Conservation (phyloP, 139 green algal species). For the Chlamydomonas incerta region DNA sequence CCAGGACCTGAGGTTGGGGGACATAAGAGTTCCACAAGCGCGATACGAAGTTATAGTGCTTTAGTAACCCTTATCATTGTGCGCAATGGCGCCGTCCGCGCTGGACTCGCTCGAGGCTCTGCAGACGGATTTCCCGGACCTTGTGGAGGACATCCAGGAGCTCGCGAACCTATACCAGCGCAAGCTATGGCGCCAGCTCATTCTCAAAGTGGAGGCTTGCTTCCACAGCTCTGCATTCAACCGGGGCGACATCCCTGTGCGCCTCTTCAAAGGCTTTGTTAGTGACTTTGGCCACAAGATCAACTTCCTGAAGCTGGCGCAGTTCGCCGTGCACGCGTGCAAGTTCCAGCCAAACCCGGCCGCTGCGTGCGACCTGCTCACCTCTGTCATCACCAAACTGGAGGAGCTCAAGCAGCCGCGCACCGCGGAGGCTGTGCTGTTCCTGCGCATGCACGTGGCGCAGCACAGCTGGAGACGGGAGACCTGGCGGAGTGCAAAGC, state of each 20-base stretch:
- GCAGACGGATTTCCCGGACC: conserved; percentile 61
- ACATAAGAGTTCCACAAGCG: too few relatives aligned
- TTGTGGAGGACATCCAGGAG: conserved; percentile 66
- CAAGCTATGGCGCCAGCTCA: conserved; percentile 99
- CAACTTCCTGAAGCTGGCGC: conserved; percentile 93
- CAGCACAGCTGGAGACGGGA: conserved; percentile 77
- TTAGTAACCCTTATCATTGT: not conserved
- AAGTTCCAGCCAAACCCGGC: conserved; percentile 62
- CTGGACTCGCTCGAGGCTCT: conserved; percentile 71
- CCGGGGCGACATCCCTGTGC: conserved; percentile 68
- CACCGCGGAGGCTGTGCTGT: conserved; percentile 88
- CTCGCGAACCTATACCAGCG: conserved; percentile 84
- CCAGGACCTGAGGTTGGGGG: too few relatives aligned
- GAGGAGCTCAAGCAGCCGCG: conserved; percentile 78
- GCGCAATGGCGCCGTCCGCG: not conserved
- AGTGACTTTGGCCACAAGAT: conserved; percentile 92
- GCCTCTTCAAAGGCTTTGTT: conserved; percentile 94
- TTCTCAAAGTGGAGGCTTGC: conserved; percentile 83
- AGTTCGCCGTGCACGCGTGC: conserved; percentile 81
- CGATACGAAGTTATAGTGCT: not conserved
- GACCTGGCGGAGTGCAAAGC: conserved; percentile 62
- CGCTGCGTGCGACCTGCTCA: conserved; percentile 71
- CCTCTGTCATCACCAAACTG: conserved; percentile 71
- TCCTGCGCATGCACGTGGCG: conserved; percentile 92
- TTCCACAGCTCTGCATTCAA: conserved; percentile 64